Percentiles rank a stretch among this genome's conserved stretches.
These are phyloP conservation scores for Mycogone perniciosa DNA, from an alignment of 2,329 filamentous ascomycete genomes.

Conservation along the genomic window DNA sequence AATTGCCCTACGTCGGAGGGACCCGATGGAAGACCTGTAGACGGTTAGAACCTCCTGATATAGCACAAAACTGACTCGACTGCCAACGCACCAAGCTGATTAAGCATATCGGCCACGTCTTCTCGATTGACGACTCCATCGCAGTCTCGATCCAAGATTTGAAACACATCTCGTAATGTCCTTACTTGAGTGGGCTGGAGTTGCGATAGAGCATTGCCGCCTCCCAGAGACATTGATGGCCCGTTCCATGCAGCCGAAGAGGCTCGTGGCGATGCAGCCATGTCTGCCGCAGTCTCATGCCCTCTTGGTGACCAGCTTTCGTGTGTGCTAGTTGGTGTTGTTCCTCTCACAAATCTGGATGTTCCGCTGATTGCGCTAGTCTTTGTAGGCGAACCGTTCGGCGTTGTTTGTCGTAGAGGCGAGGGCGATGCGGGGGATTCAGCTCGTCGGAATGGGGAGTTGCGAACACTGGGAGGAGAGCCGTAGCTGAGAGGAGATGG, in stretches of 20 bases:
- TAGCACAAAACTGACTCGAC: neutral
- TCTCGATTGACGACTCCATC: conserved; percentile 76
- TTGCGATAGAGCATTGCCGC: conserved; percentile 57
- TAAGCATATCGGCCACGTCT: conserved; percentile 81
- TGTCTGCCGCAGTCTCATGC: conserved; percentile 21
- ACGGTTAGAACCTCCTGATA: conserved; percentile 8
- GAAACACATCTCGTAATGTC: conserved; percentile 85
- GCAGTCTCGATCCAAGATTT: conserved; percentile 84
- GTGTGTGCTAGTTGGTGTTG: conserved; percentile 31
- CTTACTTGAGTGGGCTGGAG: conserved; percentile 77
- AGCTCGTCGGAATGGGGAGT: conserved; percentile 57
- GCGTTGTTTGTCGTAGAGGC: conserved; percentile 57
- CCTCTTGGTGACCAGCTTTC: conserved; percentile 35
- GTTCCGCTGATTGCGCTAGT: conserved; percentile 18
- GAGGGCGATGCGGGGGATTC: conserved; percentile 61
- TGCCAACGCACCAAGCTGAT: conserved; percentile 59
- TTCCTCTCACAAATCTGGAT: conserved; percentile 34
- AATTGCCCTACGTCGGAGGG: conserved; percentile 68
- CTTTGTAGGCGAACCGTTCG: conserved; percentile 56
- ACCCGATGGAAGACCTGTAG: conserved; percentile 64
- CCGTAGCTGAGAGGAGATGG: conserved; percentile 66
- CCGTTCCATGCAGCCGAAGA: conserved; percentile 24
- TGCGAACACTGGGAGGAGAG: conserved; percentile 49
- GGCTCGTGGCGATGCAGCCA: conserved; percentile 34
- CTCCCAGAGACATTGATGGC: conserved; percentile 31